Percentiles rank a stretch among this genome's conserved stretches.
phyloP scores from a whole-genome alignment of 169 alveolate genomes.

The Plasmodium adleri region DNA sequence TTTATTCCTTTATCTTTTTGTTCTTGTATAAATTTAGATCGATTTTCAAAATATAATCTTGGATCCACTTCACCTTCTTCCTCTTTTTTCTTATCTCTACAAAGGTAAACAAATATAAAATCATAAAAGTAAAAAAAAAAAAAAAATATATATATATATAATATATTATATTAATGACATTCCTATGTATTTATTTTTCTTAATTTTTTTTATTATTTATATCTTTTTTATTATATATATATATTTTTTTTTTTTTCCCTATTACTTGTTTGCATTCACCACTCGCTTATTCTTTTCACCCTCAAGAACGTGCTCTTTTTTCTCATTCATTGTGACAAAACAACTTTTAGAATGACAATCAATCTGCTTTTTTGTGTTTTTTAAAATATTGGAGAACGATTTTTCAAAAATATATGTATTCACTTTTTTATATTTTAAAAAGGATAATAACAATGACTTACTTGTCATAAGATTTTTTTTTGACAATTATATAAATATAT shows the following conservation, averaged over 20 bases:
- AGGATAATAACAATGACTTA: neutral
- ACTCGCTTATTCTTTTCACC: neutral
- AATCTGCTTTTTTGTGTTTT: neutral
- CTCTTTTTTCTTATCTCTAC: constrained; percentile 59
- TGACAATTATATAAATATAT: neutral
- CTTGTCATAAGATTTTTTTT: neutral
- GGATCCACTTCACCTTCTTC: constrained; percentile 83
- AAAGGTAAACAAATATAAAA: no score
- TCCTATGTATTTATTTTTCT: neutral
- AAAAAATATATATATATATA: neutral
- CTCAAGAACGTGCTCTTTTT: constrained; percentile 9
- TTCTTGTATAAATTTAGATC: constrained; percentile 80
- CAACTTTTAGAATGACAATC: neutral
- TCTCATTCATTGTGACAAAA: constrained; percentile 25
- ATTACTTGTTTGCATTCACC: neutral
- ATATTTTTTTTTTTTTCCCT: neutral
- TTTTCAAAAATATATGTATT: neutral
- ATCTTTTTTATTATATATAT: neutral
- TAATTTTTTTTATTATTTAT: neutral
- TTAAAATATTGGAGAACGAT: neutral
- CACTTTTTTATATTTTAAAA: neutral
- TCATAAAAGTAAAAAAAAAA: no score
- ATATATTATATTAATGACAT: neutral
- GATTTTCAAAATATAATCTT: constrained; percentile 79
- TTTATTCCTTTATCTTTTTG: constrained; percentile 79